Percentiles rank a stretch among this genome's conserved stretches.
phyloP scores from a whole-genome alignment of 2,329 filamentous ascomycete species.

The Penicillium sp. region DNA sequence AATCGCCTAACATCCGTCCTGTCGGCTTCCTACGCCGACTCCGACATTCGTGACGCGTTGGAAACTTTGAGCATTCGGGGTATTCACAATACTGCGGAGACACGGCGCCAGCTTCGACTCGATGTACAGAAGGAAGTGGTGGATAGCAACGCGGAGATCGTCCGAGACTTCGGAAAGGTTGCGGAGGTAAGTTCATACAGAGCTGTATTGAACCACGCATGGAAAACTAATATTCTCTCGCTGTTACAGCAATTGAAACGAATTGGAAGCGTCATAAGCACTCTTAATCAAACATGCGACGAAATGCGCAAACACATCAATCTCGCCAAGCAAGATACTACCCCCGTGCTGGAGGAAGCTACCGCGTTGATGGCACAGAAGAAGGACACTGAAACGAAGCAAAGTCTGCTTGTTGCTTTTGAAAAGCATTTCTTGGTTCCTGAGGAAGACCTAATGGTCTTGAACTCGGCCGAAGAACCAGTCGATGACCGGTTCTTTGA shows the following conservation, averaged over 20 bases:
- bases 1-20: conserved; percentile 82
- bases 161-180: conserved; percentile 84
- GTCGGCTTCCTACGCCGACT: conserved; percentile 88
- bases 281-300: conserved; percentile 75
- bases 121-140: conserved; percentile 91
- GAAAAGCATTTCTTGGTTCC: conserved; percentile 80
- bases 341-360: conserved; percentile 74
- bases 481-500: conserved; percentile 84
- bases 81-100: conserved; percentile 72
- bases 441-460: conserved; percentile 71
- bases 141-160: conserved; percentile 84
- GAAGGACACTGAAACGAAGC: conserved; percentile 74
- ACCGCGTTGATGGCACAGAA: conserved; percentile 71
- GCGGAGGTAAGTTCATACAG: conserved; percentile 65
- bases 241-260: conserved; percentile 73
- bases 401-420: conserved; percentile 75
- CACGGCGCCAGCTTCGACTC: conserved; percentile 74
- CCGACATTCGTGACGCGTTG: conserved; percentile 85
- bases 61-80: conserved; percentile 72
- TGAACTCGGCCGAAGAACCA: conserved; percentile 77
- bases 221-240: conserved; percentile 21
- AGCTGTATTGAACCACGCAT: not conserved
- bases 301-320: conserved; percentile 77
- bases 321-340: conserved; percentile 72
- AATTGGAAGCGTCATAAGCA: conserved; percentile 76